Evolutionary conservation across 2,329 filamentous ascomycete species (phyloP).

Genomic region (Byssoonygena ceratinophila): DNA sequence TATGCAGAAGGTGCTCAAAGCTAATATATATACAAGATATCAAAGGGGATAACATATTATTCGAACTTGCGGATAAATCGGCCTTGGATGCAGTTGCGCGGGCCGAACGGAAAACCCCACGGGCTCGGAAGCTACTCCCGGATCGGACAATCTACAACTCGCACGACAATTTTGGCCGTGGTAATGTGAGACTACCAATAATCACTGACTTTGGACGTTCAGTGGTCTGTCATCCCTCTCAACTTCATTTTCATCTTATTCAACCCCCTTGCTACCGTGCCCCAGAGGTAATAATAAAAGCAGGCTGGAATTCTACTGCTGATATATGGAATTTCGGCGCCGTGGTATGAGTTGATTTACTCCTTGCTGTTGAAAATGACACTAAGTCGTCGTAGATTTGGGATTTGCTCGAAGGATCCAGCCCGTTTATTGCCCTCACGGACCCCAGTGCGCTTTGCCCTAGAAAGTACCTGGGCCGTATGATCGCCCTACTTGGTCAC

Average conservation of each 20-base stretch:
- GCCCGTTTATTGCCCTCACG: slow-evolving; percentile 14
- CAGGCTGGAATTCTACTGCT: slow-evolving; percentile 30
- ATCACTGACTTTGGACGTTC: slow-evolving; percentile 27
- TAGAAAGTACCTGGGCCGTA: slow-evolving; percentile 25
- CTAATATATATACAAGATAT: slow-evolving; percentile 24
- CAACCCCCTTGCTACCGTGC: slow-evolving; percentile 36
- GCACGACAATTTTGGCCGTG: slow-evolving; percentile 23
- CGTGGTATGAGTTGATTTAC: slow-evolving; percentile 21
- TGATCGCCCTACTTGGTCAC: slow-evolving; percentile 27
- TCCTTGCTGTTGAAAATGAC: neutral
- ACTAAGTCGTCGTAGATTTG: slow-evolving; percentile 15
- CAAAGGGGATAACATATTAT: slow-evolving; percentile 36
- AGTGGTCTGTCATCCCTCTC: slow-evolving; percentile 19
- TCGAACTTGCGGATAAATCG: slow-evolving; percentile 23
- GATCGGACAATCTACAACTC: slow-evolving; percentile 27
- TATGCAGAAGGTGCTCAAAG: slow-evolving; percentile 5
- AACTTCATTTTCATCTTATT: slow-evolving; percentile 33
- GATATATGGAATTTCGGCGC: slow-evolving; percentile 37
- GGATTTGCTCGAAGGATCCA: slow-evolving; percentile 19
- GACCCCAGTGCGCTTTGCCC: slow-evolving; percentile 7
- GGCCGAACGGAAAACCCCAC: slow-evolving; percentile 22
- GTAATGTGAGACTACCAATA: slow-evolving; percentile 19
- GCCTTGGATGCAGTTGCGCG: slow-evolving; percentile 18
- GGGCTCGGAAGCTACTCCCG: slow-evolving; percentile 23
- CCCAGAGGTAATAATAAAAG: slow-evolving; percentile 33